Conservation (phyloP, 192 early-diverging fungal species). For the Oehlia diaphana region DNA sequence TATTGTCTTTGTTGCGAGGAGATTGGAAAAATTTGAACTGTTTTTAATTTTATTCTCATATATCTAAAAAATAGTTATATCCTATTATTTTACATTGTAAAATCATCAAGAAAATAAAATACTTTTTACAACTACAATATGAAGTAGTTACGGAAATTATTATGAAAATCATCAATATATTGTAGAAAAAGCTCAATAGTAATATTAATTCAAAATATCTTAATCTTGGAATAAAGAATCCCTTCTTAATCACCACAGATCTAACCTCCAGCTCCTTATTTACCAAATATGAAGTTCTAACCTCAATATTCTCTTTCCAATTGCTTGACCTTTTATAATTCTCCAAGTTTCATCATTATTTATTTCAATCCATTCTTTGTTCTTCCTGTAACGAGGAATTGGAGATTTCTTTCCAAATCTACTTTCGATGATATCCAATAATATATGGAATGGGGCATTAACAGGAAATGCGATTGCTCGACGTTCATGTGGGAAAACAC, state of each 20-base stretch:
- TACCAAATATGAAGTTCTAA: background rate
- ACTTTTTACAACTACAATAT: too few relatives aligned
- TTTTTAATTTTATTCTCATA: too few relatives aligned
- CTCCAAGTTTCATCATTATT: background rate
- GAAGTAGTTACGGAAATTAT: too few relatives aligned
- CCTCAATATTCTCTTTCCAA: background rate
- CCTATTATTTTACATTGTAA: too few relatives aligned
- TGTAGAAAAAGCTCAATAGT: too few relatives aligned
- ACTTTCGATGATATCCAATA: background rate
- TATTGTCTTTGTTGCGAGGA: too few relatives aligned
- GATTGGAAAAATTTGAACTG: too few relatives aligned
- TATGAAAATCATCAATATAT: too few relatives aligned
- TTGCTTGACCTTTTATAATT: background rate
- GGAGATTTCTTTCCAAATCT: background rate
- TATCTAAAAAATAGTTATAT: too few relatives aligned
- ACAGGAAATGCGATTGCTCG: background rate
- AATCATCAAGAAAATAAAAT: too few relatives aligned
- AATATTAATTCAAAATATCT: constrained; percentile 4
- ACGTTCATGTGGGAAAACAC: background rate
- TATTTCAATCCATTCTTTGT: background rate
- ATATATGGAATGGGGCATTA: background rate
- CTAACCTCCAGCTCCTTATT: background rate
- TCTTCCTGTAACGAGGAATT: background rate
- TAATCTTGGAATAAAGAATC: too few relatives aligned
- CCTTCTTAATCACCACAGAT: too few relatives aligned